Conservation (phyloP, 352 stramenopile genomes). For the Lagenidium giganteum region DNA sequence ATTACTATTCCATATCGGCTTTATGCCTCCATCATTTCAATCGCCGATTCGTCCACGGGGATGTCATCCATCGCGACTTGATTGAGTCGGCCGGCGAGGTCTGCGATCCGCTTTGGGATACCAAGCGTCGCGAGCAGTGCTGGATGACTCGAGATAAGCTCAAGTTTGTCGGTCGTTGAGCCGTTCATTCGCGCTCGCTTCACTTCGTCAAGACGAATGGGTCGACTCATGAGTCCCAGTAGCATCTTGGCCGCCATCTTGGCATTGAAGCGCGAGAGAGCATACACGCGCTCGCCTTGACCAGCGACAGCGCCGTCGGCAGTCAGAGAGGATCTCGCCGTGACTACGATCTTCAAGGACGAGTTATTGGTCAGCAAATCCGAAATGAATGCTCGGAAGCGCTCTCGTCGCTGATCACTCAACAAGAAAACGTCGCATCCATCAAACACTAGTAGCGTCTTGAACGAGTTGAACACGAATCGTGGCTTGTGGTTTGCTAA, state of each 20-base stretch:
- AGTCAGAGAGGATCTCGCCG: slow-evolving; percentile 49
- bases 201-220: slow-evolving; percentile 64
- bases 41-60: slow-evolving; percentile 6
- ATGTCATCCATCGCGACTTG: slow-evolving; percentile 69
- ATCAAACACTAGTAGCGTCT: slow-evolving; percentile 65
- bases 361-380: slow-evolving; percentile 67
- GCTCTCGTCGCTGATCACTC: slow-evolving; percentile 38
- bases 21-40: slow-evolving; percentile 11
- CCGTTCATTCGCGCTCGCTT: slow-evolving; percentile 26
- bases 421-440: slow-evolving; percentile 65
- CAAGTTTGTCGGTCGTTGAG: slow-evolving; percentile 52
- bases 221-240: slow-evolving; percentile 65
- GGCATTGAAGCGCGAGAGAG: slow-evolving; percentile 55
- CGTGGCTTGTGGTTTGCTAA: slow-evolving; percentile 41
- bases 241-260: slow-evolving; percentile 75
- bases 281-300: slow-evolving; percentile 65
- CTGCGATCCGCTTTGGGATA: slow-evolving; percentile 63
- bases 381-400: slow-evolving; percentile 62
- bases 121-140: slow-evolving; percentile 50
- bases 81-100: slow-evolving; percentile 65
- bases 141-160: slow-evolving; percentile 68
- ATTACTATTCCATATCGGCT: too few relatives aligned
- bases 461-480: slow-evolving; percentile 45
- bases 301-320: slow-evolving; percentile 60
- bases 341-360: slow-evolving; percentile 72